Evolutionary conservation across 2,329 filamentous ascomycete genomes (phyloP).

Genomic region (Penicillium thymicola): DNA sequence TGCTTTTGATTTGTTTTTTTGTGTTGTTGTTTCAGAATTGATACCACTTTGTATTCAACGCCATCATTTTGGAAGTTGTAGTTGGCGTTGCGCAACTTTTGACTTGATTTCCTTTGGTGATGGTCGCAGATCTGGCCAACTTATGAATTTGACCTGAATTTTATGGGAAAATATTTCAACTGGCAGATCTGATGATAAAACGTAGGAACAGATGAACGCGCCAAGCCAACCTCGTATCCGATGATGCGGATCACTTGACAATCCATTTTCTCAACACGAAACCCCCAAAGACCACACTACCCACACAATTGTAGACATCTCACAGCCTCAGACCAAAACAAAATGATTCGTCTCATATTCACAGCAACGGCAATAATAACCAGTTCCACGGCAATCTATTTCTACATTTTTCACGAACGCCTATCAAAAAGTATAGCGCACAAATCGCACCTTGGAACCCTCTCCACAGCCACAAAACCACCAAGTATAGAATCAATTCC

Average conservation of each 20-base stretch:
- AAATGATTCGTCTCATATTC: slow-evolving; percentile 14
- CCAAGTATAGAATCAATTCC: slow-evolving; percentile 26
- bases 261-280: background rate
- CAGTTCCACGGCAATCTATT: slow-evolving; percentile 20
- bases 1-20: background rate
- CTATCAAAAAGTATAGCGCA: slow-evolving; percentile 26
- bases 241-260: slow-evolving; percentile 13
- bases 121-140: background rate
- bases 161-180: background rate
- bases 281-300: background rate
- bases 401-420: slow-evolving; percentile 24
- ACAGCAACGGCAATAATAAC: slow-evolving; percentile 17
- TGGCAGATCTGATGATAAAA: background rate
- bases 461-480: slow-evolving; percentile 10
- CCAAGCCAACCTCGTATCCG: slow-evolving; percentile 14
- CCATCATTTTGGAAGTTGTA: background rate
- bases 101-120: background rate
- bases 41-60: slow-evolving; percentile 15
- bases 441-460: slow-evolving; percentile 15
- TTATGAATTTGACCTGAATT: background rate
- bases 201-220: background rate
- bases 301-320: background rate
- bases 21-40: slow-evolving; percentile 2
- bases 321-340: background rate
- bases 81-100: background rate